These are phyloP conservation scores for Carex myosuroides DNA, from an alignment of 176 grass and related monocot species.

Conservation along the genomic window DNA sequence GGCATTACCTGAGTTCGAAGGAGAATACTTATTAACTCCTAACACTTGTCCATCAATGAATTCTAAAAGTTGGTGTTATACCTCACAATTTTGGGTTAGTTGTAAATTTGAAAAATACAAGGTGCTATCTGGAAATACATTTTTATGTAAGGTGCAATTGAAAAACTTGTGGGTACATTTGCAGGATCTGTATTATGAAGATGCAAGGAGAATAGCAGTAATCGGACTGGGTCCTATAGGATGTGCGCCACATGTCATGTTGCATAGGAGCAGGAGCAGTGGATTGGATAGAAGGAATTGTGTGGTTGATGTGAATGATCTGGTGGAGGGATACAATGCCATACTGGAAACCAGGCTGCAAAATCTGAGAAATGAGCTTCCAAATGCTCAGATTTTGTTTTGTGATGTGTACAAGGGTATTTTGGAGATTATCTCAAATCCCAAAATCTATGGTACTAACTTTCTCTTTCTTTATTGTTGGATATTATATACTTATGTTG, in stretches of 20 bases:
- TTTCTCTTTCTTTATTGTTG: background rate
- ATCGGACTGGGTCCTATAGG: constrained; percentile 58
- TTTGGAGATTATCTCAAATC: constrained; percentile 52
- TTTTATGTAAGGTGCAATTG: background rate
- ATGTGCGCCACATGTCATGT: constrained; percentile 48
- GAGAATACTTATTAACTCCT: background rate
- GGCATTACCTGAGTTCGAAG: background rate
- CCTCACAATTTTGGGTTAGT: background rate
- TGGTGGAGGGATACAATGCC: constrained; percentile 43
- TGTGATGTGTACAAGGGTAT: constrained; percentile 58
- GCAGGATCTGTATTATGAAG: constrained; percentile 60
- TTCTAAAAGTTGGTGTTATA: background rate
- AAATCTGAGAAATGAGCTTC: constrained; percentile 25
- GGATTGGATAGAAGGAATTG: constrained; percentile 21
- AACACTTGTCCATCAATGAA: background rate
- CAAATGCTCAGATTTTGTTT: constrained; percentile 45
- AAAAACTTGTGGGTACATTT: background rate
- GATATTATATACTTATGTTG: background rate
- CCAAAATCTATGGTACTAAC: constrained; percentile 28
- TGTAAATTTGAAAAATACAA: background rate
- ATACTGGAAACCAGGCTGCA: constrained; percentile 32
- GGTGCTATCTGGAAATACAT: background rate
- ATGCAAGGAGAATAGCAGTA: constrained; percentile 50
- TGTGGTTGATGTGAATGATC: constrained; percentile 53
- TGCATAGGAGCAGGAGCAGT: constrained; percentile 28